phyloP scores from a whole-genome alignment of 176 grass and related monocot genomes.

The Bolboschoenus planiculmis region DNA sequence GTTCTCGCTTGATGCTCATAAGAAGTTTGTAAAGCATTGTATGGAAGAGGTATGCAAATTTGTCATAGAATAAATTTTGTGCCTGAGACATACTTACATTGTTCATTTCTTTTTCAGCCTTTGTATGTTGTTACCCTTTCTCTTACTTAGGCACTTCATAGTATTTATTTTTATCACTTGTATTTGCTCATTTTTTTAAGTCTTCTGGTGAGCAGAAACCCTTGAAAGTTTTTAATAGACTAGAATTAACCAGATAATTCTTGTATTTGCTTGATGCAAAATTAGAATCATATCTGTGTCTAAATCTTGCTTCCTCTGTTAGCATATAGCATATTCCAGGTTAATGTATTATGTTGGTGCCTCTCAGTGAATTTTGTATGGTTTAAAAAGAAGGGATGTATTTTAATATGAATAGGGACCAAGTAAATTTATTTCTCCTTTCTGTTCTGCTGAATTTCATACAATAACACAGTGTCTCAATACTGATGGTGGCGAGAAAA shows the following conservation, averaged over 20 bases:
- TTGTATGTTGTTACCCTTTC: neutral
- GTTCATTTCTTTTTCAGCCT: neutral
- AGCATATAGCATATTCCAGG: neutral
- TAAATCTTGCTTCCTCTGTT: neutral
- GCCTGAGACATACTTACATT: neutral
- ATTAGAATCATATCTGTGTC: neutral
- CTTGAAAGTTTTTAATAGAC: neutral
- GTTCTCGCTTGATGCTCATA: slow-evolving; percentile 75
- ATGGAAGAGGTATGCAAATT: slow-evolving; percentile 56
- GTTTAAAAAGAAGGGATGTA: neutral
- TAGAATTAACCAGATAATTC: neutral
- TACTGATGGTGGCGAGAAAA: slow-evolving; percentile 44
- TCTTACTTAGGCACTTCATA: neutral
- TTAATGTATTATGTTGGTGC: neutral
- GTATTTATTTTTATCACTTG: neutral
- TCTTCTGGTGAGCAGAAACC: neutral
- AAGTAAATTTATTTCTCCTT: neutral
- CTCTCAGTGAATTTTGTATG: neutral
- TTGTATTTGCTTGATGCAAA: neutral
- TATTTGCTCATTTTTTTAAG: neutral
- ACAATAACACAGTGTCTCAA: slow-evolving; percentile 6
- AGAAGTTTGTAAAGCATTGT: slow-evolving; percentile 78
- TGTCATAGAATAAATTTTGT: neutral
- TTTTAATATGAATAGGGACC: neutral
- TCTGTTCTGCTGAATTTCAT: neutral